These are phyloP conservation scores for Ambrosia hybrid DNA, from an alignment of 140 eudicot species.

Conservation along the genomic window DNA sequence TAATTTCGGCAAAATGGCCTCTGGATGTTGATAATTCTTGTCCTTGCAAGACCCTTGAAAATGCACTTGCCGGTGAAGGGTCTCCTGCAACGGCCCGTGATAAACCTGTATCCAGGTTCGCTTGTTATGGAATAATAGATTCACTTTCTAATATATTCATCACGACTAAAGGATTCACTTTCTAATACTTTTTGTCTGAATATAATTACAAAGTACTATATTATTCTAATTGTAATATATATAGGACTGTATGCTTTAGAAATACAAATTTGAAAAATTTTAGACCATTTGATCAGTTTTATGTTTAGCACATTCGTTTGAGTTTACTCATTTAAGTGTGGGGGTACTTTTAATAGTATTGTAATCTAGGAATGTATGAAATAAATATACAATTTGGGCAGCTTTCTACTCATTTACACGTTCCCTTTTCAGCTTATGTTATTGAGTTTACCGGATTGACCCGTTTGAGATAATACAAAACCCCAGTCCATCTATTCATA, in stretches of 20 bases:
- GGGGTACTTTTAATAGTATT: too few relatives aligned
- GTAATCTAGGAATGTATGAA: background rate
- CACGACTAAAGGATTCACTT: conserved; percentile 2
- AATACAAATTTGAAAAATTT: background rate
- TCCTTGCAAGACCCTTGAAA: conserved; percentile 81
- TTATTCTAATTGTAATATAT: background rate
- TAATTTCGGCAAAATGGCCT: conserved; percentile 62
- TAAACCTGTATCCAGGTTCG: conserved; percentile 39
- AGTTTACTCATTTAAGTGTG: background rate
- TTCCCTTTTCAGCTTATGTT: background rate
- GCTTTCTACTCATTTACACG: background rate
- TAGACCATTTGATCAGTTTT: background rate
- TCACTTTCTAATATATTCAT: background rate
- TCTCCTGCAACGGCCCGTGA: conserved; percentile 54
- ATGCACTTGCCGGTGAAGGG: conserved; percentile 70
- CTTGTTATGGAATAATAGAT: conserved; percentile 8
- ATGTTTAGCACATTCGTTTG: background rate
- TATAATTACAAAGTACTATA: background rate
- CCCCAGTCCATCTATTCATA: conserved; percentile 5
- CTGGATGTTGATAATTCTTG: conserved; percentile 72
- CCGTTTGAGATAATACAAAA: conserved; percentile 11
- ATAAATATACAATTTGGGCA: background rate
- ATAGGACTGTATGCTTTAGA: background rate
- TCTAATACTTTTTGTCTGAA: background rate
- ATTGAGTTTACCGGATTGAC: background rate